These are phyloP conservation scores for Capsicum baccatum DNA, from an alignment of 257 asterid genomes.

Conservation along the genomic window DNA sequence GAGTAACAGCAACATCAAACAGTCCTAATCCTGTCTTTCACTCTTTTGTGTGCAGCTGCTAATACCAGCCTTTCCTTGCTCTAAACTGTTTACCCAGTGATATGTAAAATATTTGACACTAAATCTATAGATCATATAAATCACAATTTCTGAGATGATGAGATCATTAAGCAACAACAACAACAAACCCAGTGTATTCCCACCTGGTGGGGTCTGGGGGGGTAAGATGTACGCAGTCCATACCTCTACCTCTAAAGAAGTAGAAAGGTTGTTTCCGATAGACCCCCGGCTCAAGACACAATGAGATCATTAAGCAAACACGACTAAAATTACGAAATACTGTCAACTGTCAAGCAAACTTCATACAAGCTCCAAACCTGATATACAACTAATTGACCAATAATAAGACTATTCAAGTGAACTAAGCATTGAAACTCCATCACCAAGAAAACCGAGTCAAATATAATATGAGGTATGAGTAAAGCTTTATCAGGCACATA, in stretches of 20 bases:
- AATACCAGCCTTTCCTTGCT: background rate
- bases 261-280: too few relatives aligned
- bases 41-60: background rate
- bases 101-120: background rate
- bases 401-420: constrained; percentile 3
- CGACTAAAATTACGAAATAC: background rate
- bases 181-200: too few relatives aligned
- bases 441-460: background rate
- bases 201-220: too few relatives aligned
- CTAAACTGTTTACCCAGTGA: constrained; percentile 3
- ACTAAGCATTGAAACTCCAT: background rate
- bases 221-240: too few relatives aligned
- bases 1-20: constrained; percentile 1
- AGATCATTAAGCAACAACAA: background rate
- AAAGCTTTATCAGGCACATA: background rate
- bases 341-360: constrained; percentile 3
- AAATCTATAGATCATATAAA: background rate
- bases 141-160: background rate
- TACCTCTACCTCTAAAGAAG: too few relatives aligned
- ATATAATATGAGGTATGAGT: background rate
- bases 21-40: background rate
- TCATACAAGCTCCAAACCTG: constrained; percentile 14
- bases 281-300: too few relatives aligned
- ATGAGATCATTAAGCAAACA: background rate
- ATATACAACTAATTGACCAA: background rate